These are phyloP conservation scores for Trichoderma sp. DNA, from an alignment of 2,329 filamentous ascomycete genomes.

Conservation along the genomic window DNA sequence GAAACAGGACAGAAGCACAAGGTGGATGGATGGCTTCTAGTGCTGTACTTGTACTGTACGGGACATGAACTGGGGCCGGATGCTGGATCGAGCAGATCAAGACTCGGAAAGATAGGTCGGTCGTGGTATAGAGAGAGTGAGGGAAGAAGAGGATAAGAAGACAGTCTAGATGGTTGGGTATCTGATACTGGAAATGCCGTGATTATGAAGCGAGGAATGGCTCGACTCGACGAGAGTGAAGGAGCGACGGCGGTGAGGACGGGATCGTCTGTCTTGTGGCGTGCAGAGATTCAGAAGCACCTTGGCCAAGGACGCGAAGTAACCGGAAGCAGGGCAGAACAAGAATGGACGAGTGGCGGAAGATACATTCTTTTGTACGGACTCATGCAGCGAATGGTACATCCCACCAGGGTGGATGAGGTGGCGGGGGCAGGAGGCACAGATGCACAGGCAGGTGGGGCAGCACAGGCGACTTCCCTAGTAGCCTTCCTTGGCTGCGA, in stretches of 20 bases:
- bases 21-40: not conserved
- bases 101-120: not conserved
- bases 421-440: slow-evolving; percentile 17
- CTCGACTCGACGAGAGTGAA: not conserved
- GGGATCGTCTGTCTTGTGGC: slow-evolving; percentile 20
- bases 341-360: not conserved
- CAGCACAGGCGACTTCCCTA: not conserved
- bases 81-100: not conserved
- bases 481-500: slow-evolving; percentile 16
- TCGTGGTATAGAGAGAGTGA: not conserved
- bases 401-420: slow-evolving; percentile 14
- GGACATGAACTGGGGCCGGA: not conserved
- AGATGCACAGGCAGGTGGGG: slow-evolving; percentile 6
- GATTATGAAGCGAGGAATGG: not conserved
- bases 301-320: slow-evolving; percentile 1
- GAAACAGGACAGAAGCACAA: not conserved
- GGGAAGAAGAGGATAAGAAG: not conserved
- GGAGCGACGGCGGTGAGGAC: slow-evolving; percentile 18
- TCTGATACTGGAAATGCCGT: not conserved
- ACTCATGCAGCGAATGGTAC: not conserved
- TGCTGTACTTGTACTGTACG: not conserved
- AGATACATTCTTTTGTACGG: slow-evolving; percentile 6
- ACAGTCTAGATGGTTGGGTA: not conserved
- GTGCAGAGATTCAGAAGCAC: slow-evolving; percentile 11
- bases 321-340: slow-evolving; percentile 10